Base-by-base conservation (phyloP, 371 early-diverging fungal species). In the Mucor racemosus region DNA sequence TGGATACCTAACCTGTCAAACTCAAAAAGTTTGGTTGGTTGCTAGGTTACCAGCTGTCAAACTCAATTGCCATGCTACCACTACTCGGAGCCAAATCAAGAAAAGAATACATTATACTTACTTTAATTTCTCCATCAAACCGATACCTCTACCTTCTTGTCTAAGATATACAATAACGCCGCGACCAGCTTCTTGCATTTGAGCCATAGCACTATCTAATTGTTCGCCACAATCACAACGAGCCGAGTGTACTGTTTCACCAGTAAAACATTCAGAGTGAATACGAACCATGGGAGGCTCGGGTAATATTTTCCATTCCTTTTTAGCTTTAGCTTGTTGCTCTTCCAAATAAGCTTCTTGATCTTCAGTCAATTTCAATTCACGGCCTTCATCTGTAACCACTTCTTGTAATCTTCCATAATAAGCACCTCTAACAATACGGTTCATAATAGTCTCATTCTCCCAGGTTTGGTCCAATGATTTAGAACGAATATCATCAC, bases 151-250 rank as follows among this genome's bases (percentile, higher is more conserved):
- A 53, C 99, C 99, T 75, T 98, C 99, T 77, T 98, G 99, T 55
- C 93, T 87, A 73, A 98, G 79, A 75, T 98, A 98, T 1, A 98
- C 88, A 67, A 98, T 88, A 13, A 97, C 93, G 31, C 97, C 97
- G 7, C 90, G 75, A 4, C 94, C 93, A 60, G 91, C 92, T 41
- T 77, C 74, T 60, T 89, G 87, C 85, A 98, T 97, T 69, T 89
- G 77, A 39, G 90, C 85, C 95, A 98, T 95, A 0, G 99, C 95
- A 69, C 92, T 92, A 58, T 95, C 91, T 60, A 98, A 80, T 73
- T 98, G 97, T 66, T 96, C 92, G 34, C 94, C 97, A 81, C 99
- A 98, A 79, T 98, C 99, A 78, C 99, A 98, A 14, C 99, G 88
- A 57, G 88, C 88, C 5, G 95, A 94, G 48, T 91, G 90, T 3